Percentiles rank a stretch among this genome's conserved stretches.
phyloP scores from a whole-genome alignment of 2,329 filamentous ascomycete species.

The Fusarium sp. region DNA sequence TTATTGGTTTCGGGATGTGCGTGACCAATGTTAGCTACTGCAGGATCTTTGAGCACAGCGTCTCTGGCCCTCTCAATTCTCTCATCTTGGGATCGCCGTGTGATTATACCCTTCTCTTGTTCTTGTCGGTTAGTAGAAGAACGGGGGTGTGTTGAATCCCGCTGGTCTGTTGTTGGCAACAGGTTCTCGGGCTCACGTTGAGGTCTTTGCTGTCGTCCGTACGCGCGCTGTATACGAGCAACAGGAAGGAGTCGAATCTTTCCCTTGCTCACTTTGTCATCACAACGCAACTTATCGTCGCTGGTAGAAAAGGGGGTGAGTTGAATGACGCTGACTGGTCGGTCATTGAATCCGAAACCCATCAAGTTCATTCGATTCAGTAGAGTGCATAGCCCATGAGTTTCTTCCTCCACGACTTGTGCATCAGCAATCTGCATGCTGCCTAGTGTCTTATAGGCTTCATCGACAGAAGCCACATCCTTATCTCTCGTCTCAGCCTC shows the following conservation, averaged over 20 bases:
- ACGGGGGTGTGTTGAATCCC: slow-evolving; percentile 7
- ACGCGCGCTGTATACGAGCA: slow-evolving; percentile 33
- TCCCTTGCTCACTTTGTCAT: not conserved
- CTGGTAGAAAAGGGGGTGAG: slow-evolving; percentile 25
- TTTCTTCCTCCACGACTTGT: not conserved
- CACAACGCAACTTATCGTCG: not conserved
- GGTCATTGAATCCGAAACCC: slow-evolving; percentile 5
- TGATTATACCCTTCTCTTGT: not conserved
- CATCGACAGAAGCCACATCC: not conserved
- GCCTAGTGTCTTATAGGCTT: not conserved
- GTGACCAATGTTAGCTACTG: slow-evolving; percentile 30
- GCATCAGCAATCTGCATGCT: not conserved
- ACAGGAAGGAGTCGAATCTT: slow-evolving; percentile 4
- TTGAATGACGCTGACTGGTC: slow-evolving; percentile 36
- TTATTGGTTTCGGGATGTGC: not conserved
- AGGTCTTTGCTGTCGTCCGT: not conserved
- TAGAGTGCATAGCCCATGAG: slow-evolving; percentile 27
- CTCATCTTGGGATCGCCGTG: not conserved
- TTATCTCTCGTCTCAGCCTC: slow-evolving; percentile 15
- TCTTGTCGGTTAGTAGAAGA: not conserved
- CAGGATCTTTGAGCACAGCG: slow-evolving; percentile 39
- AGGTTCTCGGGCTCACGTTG: slow-evolving; percentile 19
- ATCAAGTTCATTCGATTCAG: slow-evolving; percentile 17
- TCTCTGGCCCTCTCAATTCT: slow-evolving; percentile 22
- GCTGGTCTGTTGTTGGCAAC: slow-evolving; percentile 4